Percentiles rank a stretch among this genome's conserved stretches.
These are phyloP conservation scores for Termitomyces sp. DNA, from an alignment of 768 basidiomycete species.

Conservation along the genomic window DNA sequence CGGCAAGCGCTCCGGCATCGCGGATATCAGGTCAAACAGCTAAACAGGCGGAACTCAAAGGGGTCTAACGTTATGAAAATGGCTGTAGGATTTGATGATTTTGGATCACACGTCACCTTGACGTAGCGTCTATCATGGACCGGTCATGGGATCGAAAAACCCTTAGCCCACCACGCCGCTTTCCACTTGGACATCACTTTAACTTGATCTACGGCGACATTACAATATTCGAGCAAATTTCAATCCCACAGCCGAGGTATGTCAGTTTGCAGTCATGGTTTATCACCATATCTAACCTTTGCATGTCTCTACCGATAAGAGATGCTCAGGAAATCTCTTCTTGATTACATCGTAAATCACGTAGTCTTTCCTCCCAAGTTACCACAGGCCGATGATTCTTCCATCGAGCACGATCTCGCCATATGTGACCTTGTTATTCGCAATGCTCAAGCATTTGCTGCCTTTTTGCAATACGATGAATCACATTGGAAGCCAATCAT, in stretches of 20 bases:
- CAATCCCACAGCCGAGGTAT: background rate
- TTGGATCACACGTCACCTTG: too few relatives aligned
- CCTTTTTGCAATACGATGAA: conserved; percentile 5
- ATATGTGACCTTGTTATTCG: conserved; percentile 19
- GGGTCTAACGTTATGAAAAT: too few relatives aligned
- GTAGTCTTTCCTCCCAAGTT: conserved; percentile 38
- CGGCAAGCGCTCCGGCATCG: too few relatives aligned
- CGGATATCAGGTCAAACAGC: too few relatives aligned
- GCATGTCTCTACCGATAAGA: background rate
- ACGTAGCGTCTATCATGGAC: too few relatives aligned
- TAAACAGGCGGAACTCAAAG: too few relatives aligned
- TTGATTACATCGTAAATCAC: conserved; percentile 34
- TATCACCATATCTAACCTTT: background rate
- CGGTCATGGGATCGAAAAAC: background rate
- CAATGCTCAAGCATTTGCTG: conserved; percentile 16
- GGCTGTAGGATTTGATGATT: too few relatives aligned
- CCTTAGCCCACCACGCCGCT: background rate
- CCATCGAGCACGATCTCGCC: conserved; percentile 16
- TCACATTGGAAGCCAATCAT: conserved; percentile 24
- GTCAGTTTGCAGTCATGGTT: background rate
- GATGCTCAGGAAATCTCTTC: background rate
- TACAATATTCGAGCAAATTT: background rate
- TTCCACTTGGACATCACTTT: background rate
- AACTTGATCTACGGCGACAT: background rate
- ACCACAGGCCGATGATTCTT: conserved; percentile 30